Evolutionary conservation across 2,329 filamentous ascomycete species (phyloP).

Genomic region (Talaromyces albobiverticillius): DNA sequence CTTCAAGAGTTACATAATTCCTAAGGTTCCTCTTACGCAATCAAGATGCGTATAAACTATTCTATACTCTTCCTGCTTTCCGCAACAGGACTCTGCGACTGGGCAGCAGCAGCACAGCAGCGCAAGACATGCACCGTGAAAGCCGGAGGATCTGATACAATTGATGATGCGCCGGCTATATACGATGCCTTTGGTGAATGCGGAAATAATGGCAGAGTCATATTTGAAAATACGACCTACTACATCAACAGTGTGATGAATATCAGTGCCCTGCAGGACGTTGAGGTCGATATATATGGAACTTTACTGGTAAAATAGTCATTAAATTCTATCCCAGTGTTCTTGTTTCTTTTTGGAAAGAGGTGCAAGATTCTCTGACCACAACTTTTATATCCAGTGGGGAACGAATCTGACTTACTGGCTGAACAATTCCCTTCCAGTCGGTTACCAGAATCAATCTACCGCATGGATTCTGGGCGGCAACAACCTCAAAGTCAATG

Average conservation of each 20-base stretch:
- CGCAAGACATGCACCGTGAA: constrained; percentile 16
- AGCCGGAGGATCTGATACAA: constrained; percentile 18
- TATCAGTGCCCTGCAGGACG: constrained; percentile 45
- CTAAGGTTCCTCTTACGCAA: no score
- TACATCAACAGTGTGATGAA: constrained; percentile 52
- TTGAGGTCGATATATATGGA: constrained; percentile 49
- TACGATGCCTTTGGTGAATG: constrained; percentile 50
- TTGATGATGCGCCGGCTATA: constrained; percentile 53
- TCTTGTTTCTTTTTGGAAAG: background rate
- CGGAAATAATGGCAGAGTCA: constrained; percentile 48
- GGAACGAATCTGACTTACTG: constrained; percentile 46
- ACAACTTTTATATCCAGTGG: constrained; percentile 23
- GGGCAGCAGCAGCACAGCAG: no score
- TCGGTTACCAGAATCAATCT: constrained; percentile 51
- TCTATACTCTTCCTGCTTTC: no score
- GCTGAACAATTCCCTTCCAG: constrained; percentile 44
- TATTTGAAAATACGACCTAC: constrained; percentile 51
- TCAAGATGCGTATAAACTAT: no score
- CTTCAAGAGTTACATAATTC: no score
- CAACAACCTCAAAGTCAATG: constrained; percentile 47
- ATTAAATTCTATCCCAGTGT: constrained; percentile 1
- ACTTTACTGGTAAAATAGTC: constrained; percentile 39
- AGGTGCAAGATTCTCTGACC: background rate
- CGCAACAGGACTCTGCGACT: no score
- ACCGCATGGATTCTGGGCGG: constrained; percentile 53